These are phyloP conservation scores for Aspergillus leporis DNA, from an alignment of 495 filamentous ascomycete genomes.

Conservation along the genomic window DNA sequence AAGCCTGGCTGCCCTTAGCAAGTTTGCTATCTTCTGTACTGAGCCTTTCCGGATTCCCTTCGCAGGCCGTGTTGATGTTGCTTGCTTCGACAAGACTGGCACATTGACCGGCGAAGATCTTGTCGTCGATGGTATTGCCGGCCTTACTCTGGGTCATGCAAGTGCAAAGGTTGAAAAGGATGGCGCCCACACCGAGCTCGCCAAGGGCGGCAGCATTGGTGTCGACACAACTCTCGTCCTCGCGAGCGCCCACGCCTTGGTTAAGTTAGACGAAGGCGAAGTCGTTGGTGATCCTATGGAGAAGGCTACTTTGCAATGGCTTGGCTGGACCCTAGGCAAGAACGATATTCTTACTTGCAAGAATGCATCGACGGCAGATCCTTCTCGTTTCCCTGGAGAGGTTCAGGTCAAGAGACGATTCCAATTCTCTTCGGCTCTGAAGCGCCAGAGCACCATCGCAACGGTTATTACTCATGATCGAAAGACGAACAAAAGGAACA, in stretches of 20 bases:
- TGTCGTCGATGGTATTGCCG: constrained; percentile 95
- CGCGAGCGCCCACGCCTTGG: constrained; percentile 91
- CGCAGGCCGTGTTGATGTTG: constrained; percentile 91
- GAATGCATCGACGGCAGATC: constrained; percentile 45
- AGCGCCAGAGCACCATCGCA: constrained; percentile 92
- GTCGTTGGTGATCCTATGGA: constrained; percentile 99
- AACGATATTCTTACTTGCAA: constrained; percentile 72
- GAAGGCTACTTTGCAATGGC: constrained; percentile 84
- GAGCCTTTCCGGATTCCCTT: constrained; percentile 99
- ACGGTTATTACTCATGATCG: constrained; percentile 68
- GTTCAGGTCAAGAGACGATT: constrained; percentile 96
- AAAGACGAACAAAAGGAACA: constrained; percentile 67
- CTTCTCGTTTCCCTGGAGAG: constrained; percentile 49
- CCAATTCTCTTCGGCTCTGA: constrained; percentile 96
- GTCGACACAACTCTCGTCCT: constrained; percentile 89
- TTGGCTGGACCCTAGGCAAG: constrained; percentile 87
- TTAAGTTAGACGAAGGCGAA: constrained; percentile 95
- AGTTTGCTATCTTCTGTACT: constrained; percentile 96
- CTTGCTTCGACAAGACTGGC: constrained; percentile 99
- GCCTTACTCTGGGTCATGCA: constrained; percentile 68
- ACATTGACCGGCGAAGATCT: constrained; percentile 96
- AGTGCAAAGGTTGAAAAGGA: constrained; percentile 71
- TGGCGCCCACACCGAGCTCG: constrained; percentile 75
- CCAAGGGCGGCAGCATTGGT: constrained; percentile 61
- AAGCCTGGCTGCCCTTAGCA: constrained; percentile 92